Conservation (phyloP, 306 rosid species). For the Trifolium repens region DNA sequence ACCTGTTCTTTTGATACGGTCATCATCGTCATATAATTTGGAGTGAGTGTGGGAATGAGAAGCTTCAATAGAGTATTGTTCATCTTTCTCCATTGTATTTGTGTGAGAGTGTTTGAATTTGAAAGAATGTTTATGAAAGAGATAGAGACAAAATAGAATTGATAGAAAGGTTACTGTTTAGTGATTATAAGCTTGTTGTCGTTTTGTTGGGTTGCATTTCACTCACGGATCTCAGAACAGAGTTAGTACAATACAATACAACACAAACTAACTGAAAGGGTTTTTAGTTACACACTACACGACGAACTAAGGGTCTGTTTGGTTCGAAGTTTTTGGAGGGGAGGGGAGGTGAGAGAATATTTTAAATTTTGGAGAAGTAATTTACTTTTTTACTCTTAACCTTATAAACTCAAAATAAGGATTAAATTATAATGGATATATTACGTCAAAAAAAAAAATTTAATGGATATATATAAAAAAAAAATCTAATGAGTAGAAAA, state of each 20-base stretch:
- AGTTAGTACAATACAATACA: too few species aligned
- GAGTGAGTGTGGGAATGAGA: not conserved
- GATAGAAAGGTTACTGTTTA: not conserved
- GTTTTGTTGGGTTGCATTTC: not conserved
- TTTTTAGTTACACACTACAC: not conserved
- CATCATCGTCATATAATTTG: conserved; percentile 51
- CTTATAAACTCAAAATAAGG: too few species aligned
- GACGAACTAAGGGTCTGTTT: too few species aligned
- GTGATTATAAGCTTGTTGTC: not conserved
- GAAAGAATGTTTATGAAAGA: not conserved
- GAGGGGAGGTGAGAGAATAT: too few species aligned
- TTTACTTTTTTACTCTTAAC: too few species aligned
- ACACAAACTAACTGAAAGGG: not conserved
- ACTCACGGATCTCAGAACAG: not conserved
- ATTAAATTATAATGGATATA: too few species aligned
- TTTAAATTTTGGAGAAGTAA: too few species aligned
- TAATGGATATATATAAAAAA: too few species aligned
- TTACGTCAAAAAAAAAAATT: too few species aligned
- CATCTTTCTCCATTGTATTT: conserved; percentile 20
- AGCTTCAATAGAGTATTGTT: conserved; percentile 22
- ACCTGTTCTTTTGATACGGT: conserved; percentile 57
- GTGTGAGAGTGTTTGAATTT: not conserved
- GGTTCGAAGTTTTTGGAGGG: too few species aligned
- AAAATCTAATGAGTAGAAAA: too few species aligned
- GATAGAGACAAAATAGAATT: not conserved